A percentile compares a stretch with the other conserved stretches of the same genome.
phyloP scores from a whole-genome alignment of 345 rosid species.

The Lepidium didymum region DNA sequence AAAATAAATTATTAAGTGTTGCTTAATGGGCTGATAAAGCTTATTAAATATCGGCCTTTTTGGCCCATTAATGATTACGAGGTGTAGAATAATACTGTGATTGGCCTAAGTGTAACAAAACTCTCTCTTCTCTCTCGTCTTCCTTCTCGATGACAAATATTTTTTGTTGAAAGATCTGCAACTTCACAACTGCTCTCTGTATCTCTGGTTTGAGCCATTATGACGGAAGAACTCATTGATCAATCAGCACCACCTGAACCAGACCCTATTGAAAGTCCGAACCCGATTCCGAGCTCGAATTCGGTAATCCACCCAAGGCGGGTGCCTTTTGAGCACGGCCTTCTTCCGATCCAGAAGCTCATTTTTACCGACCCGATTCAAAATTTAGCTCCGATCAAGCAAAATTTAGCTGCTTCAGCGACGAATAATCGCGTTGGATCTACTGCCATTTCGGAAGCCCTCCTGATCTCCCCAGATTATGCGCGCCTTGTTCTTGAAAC shows the following conservation, averaged over 20 bases:
- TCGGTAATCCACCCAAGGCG: slow-evolving; percentile 74
- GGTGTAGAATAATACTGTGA: not conserved
- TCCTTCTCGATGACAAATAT: not conserved
- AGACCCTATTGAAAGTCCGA: slow-evolving; percentile 20
- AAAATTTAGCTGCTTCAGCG: slow-evolving; percentile 36
- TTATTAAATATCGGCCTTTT: not conserved
- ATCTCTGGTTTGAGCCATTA: slow-evolving; percentile 18
- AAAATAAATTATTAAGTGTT: not conserved
- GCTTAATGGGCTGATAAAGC: not conserved
- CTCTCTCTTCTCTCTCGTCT: not conserved
- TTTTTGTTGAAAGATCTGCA: slow-evolving; percentile 20
- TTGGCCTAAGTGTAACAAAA: not conserved
- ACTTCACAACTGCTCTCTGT: slow-evolving; percentile 11
- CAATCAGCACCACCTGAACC: slow-evolving; percentile 35
- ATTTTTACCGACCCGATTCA: slow-evolving; percentile 70
- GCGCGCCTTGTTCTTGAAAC: slow-evolving; percentile 82
- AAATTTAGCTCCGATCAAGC: slow-evolving; percentile 57
- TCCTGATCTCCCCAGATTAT: slow-evolving; percentile 75
- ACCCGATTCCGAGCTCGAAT: slow-evolving; percentile 17
- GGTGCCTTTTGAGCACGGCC: slow-evolving; percentile 93
- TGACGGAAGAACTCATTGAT: slow-evolving; percentile 42
- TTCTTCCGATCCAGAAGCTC: slow-evolving; percentile 83
- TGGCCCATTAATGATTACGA: not conserved
- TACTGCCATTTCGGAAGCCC: slow-evolving; percentile 56
- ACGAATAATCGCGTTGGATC: slow-evolving; percentile 52